A percentile compares a stretch with the other conserved stretches of the same genome.
Evolutionary conservation across 2,329 filamentous ascomycete species (phyloP).

Genomic region (Whalleya microplaca): DNA sequence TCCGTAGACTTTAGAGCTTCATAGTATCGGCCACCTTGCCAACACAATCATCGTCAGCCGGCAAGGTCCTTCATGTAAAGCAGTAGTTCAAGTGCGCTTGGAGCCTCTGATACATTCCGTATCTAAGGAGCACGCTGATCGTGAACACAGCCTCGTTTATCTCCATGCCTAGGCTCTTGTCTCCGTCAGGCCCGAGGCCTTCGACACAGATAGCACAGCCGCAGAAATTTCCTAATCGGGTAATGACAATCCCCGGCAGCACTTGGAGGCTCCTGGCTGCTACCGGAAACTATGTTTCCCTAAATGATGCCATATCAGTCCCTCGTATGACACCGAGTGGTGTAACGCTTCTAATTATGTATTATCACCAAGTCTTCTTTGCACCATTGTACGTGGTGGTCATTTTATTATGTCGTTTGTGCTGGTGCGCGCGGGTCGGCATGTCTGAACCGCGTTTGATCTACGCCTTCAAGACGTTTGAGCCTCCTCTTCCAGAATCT

Average conservation of each 20-base stretch:
- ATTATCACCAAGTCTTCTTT: not conserved
- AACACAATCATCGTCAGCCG: not conserved
- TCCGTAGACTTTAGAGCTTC: not conserved
- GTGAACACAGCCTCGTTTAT: not conserved
- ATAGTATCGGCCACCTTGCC: not conserved
- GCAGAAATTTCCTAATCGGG: conserved; percentile 2
- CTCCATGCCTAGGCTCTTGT: not conserved
- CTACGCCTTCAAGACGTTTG: conserved; percentile 19
- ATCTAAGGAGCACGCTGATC: not conserved
- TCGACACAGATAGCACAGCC: conserved; percentile 5
- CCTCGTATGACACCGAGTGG: conserved; percentile 6
- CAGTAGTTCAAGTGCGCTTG: not conserved
- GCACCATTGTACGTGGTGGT: not conserved
- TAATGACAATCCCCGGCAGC: conserved; percentile 1
- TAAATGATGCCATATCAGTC: conserved; percentile 14
- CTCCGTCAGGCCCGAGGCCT: not conserved
- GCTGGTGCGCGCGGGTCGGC: not conserved
- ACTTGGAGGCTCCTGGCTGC: conserved; percentile 19
- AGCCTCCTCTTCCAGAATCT: conserved; percentile 17
- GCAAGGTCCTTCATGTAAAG: not conserved
- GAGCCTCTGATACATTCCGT: not conserved
- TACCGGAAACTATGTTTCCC: conserved; percentile 21
- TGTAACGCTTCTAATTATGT: conserved; percentile 2
- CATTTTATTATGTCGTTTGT: not conserved
- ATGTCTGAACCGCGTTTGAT: conserved; percentile 26